Evolutionary conservation across 1,139 yeast genomes (phyloP), one percentile per base, ranked within the genome.

Genomic region (Saccharomyces pastorianus): DNA sequence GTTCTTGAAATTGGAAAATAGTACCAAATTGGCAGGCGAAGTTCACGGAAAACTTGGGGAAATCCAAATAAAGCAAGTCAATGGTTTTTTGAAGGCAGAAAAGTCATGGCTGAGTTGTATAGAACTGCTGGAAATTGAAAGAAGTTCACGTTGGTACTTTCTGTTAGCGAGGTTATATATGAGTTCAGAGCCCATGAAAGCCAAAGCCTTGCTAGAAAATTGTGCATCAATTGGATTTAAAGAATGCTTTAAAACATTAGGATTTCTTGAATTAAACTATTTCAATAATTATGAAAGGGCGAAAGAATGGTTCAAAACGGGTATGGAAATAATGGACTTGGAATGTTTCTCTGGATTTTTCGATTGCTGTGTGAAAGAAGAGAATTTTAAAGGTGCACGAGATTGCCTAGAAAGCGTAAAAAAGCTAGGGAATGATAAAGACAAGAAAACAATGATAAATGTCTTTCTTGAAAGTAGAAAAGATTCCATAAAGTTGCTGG

Each of bases 271-370:
- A 61, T 71, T 89, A 73, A 83, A 83, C 60, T 80, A 84, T 55
- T 86, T 84, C 65, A 71, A 75, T n/a, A 74, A 83, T 61, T 64
- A 67, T 20, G 55, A 58, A 4, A 81, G 81, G 60, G 88, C 95
- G 0, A 72, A 76, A 46, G 89, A 88, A 64, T 91, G 97, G 97
- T 89, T 90, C 71, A 80, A 80, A 61, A 71, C 90, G 49, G 98
- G 96, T 0, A 76, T 81, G 42, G 93, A 87, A 58, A 73, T 87
- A 2, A 74, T 81, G 48, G 79, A 76, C 51, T 55, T 74, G 4
- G 77, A 82, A 46, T 88, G 95, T 62, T 73, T 82, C 61, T 76
- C 89, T 51, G 97, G 97, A 0, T 76, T 82, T 55, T 86, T 89
- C 65, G 96, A 90, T 53, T 69, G 72, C 51, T 61, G 61, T 46